phyloP scores from a whole-genome alignment of 495 filamentous ascomycete species.

The Xylaria sp. region DNA sequence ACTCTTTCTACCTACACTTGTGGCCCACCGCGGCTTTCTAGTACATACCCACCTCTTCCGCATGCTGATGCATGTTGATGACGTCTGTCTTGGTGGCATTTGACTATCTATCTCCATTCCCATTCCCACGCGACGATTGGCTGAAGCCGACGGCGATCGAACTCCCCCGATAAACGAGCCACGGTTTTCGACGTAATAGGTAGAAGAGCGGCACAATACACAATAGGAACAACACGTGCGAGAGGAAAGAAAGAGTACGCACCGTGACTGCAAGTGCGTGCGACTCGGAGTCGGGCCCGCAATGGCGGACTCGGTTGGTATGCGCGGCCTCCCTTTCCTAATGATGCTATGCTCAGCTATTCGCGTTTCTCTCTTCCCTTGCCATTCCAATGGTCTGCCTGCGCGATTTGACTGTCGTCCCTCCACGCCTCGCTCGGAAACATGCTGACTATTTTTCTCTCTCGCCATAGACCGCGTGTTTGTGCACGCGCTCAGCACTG shows the following conservation, averaged over 20 bases:
- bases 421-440: neutral
- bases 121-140: conserved; percentile 7
- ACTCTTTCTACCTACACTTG: neutral
- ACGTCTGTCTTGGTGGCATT: conserved; percentile 10
- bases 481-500: conserved; percentile 96
- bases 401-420: neutral
- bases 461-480: conserved; percentile 84
- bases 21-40: neutral
- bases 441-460: conserved; percentile 25
- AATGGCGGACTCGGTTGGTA: conserved; percentile 62
- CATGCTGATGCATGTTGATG: neutral
- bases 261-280: conserved; percentile 9
- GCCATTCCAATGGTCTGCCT: neutral
- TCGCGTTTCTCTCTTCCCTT: conserved; percentile 25
- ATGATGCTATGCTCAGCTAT: neutral
- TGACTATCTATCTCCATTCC: conserved; percentile 5
- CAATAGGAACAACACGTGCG: neutral
- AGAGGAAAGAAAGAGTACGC: neutral
- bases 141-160: conserved; percentile 7
- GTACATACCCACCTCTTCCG: neutral
- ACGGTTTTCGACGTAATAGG: neutral
- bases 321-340: conserved; percentile 29
- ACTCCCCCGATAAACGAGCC: neutral
- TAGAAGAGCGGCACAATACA: neutral
- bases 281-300: conserved; percentile 26